Evolutionary conservation across 805 yeast species (phyloP), one percentile per base, ranked within the genome.

Genomic region (Ogataea naganishii): DNA sequence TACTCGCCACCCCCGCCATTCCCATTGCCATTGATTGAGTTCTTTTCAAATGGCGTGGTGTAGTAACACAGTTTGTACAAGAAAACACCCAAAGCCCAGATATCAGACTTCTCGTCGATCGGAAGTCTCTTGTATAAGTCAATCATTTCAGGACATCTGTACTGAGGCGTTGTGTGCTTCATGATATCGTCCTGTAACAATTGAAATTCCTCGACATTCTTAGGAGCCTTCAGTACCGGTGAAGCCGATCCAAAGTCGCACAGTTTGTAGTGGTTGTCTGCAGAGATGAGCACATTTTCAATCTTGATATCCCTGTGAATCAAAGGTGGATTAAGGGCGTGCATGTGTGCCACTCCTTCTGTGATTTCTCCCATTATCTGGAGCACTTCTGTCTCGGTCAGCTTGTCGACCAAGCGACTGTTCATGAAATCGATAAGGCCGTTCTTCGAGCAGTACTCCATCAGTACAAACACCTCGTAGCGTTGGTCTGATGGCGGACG

Each of bases 171-270:
- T 1, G 94, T 82, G 52, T 81, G 81, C 34, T 72, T 77, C 67
- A 80, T 56, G 23, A 82, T 68, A 50, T 82, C 92, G 35, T 75
- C 72, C 41, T 73, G 79, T 18, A 81, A 57, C 18, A 60, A 53
- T 27, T 68, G 64, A 26, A 76, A 59, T 41, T 81, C 88, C 32
- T 73, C 75, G 3, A 70, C 62, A 33, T 64, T 72, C 28, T 64
- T 58, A 4, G 94, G 86, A 1, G 79, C 75, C 19, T 78, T 64
- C 27, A 76, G 52, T 18, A 73, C 67, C 8, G 75, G 72, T 7
- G 80, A 77, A 0, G 86, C 80, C 2, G 86, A 78, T 3, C 94
- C 94, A 58, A 82, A 82, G 56, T 82, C 94, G 56, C 89, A 80
- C 16, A 82, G 54, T 53, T 82, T 82, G 51, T 64, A 82, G 18